Evolutionary conservation across 2,329 filamentous ascomycete genomes (phyloP), one percentile per base, ranked within the genome.

Genomic region (Leptodontidium sp.): DNA sequence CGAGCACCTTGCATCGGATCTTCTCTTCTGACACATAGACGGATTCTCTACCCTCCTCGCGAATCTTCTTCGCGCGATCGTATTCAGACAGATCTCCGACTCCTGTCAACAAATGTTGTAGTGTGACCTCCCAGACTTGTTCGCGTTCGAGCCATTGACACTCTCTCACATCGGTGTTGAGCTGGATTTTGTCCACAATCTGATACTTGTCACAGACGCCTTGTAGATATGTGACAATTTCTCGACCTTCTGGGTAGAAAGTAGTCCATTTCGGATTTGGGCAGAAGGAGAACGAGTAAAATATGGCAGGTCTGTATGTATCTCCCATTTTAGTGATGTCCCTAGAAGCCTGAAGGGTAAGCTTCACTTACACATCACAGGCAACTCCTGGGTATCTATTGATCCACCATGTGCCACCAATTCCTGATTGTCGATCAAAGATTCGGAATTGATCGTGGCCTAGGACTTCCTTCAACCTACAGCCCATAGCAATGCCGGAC

Each of bases 271-370:
- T 81, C 2, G 85, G 79, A 64, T 88, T 89, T 63, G 87, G 86
- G 45, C 86, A 87, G 72, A 90, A 90, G 6, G 85, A 88, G 76
- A 84, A 89, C 53, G 83, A 86, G 78, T 90, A 90, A 2, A 90
- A 84, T 8, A 82, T 69, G 1, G 86, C 84, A 3, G 87, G 87
- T 32, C 86, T 86, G 62, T 74, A 45, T 17, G 14, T 21, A n/a
- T 11, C 12, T 49, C 21, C 9, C 14, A 26, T 12, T 12, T 47
- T 8, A 57, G 59, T 29, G 58, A 26, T 26, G 8, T 47, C 6
- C 12, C 26, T 24, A 8, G 6, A 32, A 17, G 17, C 17, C 17
- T 17, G 24, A 62, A 58, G 49, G 11, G 17, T 47, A 11, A 35
- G 43, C 15, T 50, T 29, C 38, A 67, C 40, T 72, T 78, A 84